phyloP scores from a whole-genome alignment of 495 filamentous ascomycete species.

The Xylaria cubensis region DNA sequence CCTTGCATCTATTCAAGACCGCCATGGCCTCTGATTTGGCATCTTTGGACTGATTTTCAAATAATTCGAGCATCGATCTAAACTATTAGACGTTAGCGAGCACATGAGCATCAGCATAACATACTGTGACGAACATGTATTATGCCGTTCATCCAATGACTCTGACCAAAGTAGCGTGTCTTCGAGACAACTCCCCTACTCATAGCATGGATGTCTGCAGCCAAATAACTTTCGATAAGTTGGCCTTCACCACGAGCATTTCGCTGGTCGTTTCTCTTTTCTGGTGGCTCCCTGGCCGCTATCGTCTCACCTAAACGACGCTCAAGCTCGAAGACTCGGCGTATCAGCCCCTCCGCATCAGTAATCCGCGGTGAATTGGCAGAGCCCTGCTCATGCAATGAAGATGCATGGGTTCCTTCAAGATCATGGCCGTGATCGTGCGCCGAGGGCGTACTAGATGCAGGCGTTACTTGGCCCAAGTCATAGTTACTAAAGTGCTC shows the following conservation, averaged over 20 bases:
- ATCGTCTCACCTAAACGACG: slow-evolving; percentile 35
- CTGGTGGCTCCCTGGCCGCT: neutral
- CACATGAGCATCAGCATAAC: neutral
- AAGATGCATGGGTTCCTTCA: neutral
- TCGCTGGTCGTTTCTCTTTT: slow-evolving; percentile 39
- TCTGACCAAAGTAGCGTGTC: slow-evolving; percentile 60
- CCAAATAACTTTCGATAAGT: slow-evolving; percentile 16
- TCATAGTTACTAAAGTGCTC: neutral
- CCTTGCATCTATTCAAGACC: slow-evolving; percentile 53
- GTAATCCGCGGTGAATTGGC: neutral
- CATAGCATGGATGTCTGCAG: slow-evolving; percentile 38
- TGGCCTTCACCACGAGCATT: slow-evolving; percentile 36
- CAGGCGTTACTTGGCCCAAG: slow-evolving; percentile 18
- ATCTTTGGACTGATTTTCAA: slow-evolving; percentile 47
- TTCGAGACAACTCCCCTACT: slow-evolving; percentile 58
- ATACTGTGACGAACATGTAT: slow-evolving; percentile 44
- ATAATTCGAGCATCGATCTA: slow-evolving; percentile 44
- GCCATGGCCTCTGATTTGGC: slow-evolving; percentile 39
- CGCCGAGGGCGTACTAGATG: slow-evolving; percentile 30
- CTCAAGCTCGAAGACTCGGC: slow-evolving; percentile 37
- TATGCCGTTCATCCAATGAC: slow-evolving; percentile 60
- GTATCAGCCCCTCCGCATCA: slow-evolving; percentile 32
- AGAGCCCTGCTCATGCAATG: neutral
- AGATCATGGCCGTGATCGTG: slow-evolving; percentile 28
- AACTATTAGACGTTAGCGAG: slow-evolving; percentile 42